Evolutionary conservation across 257 asterid species (phyloP).

Genomic region (Solanum stenotomum): DNA sequence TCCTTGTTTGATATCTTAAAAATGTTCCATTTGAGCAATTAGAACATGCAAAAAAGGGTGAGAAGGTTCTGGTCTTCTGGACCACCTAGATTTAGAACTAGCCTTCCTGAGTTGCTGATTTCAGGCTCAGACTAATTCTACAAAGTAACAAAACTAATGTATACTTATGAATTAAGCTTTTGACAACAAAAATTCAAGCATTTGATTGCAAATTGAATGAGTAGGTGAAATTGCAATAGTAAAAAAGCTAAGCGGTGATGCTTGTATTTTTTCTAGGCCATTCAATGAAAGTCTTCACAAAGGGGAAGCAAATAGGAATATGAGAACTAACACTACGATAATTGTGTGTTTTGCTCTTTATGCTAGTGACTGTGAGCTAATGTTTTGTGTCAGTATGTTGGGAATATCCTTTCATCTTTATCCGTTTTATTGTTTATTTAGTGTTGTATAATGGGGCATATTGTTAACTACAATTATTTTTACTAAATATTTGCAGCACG

Average conservation of each 20-base stretch:
- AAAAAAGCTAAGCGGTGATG: background rate
- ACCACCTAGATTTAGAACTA: background rate
- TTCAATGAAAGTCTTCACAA: background rate
- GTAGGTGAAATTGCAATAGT: background rate
- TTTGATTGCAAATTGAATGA: background rate
- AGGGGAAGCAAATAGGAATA: background rate
- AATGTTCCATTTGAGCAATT: background rate
- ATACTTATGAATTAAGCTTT: background rate
- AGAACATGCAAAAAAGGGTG: background rate
- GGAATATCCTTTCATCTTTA: background rate
- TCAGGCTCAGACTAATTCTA: background rate
- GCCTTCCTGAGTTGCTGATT: background rate
- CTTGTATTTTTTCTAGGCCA: background rate
- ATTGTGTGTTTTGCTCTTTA: background rate
- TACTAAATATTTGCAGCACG: slow-evolving; percentile 38
- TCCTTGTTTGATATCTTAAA: background rate
- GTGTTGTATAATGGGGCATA: background rate
- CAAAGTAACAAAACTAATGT: background rate
- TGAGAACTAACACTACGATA: background rate
- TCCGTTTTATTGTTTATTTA: background rate
- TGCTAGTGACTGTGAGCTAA: background rate
- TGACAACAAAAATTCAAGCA: background rate
- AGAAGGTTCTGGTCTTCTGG: background rate
- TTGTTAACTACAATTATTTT: background rate
- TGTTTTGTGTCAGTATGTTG: background rate